Evolutionary conservation across 805 yeast genomes (phyloP), one percentile per base, ranked within the genome.

Genomic region (Metahyphopichia silvanorum): DNA sequence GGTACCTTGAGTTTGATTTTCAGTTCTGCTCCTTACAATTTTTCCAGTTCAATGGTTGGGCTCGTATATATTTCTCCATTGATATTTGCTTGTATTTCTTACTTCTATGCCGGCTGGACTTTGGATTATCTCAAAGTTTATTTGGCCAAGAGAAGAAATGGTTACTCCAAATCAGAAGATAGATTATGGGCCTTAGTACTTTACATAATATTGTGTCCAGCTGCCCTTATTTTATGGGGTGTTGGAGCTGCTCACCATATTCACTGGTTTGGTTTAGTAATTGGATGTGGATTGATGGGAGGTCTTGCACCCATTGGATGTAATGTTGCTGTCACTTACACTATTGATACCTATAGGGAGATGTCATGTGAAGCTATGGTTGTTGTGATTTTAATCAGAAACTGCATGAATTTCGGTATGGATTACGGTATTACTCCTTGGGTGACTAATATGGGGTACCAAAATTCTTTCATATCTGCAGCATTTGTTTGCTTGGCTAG

Each of bases 341-440:
- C 11, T 11, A 21, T 21, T 11, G 22, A 21, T 11, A 21, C 11
- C 22, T 21, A 21, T 11, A 9, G 22, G 22, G 22, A 21, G 22
- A 21, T 21, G 22, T 21, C 22, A 11, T 9, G 22, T 11, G 22
- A 21, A 11, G 22, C 22, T 11, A 21, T 21, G 10, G 11, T 21
- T 11, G 11, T 21, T 11, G 75, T 76, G 12, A 69, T 79, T 25
- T 44, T 78, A 16, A 69, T 77, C 34, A 66, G 84, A 51, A 77
- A 77, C 49, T 57, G 71, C 12, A 70, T 78, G 70, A 71, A 76
- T 11, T 79, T 79, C 47, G 80, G 75, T 3, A 69, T 75, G 53
- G 73, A 71, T 31, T 79, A 78, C 37, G 83, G 79, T 17, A 66
- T 76, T 37, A 76, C 79, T 2, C 74, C 77, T 12, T 79, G 82